Evolutionary conservation across 768 basidiomycete species (phyloP).

Genomic region (Gloeostereum incarnatum): DNA sequence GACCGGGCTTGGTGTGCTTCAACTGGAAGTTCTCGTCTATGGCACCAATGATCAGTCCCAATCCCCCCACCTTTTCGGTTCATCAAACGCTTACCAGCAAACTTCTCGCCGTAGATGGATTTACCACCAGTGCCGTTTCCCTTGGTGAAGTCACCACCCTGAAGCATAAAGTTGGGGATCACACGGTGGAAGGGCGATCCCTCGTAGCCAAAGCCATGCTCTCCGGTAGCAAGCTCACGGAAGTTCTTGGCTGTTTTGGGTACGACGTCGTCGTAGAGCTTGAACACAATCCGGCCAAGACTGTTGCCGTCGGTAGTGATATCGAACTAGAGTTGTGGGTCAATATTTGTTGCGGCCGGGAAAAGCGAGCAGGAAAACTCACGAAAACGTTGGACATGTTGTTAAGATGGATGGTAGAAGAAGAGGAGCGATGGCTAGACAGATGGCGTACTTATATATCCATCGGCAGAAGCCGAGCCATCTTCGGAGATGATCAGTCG

Average conservation of each 20-base stretch:
- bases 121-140: conserved; percentile 71
- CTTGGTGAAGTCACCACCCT: conserved; percentile 81
- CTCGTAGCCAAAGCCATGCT: conserved; percentile 66
- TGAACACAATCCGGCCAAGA: conserved; percentile 65
- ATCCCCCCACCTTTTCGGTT: not conserved
- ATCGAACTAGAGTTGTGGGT: conserved; percentile 46
- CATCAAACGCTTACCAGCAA: conserved; percentile 34
- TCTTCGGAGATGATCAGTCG: no score
- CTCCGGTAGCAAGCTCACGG: conserved; percentile 77
- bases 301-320: conserved; percentile 34
- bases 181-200: conserved; percentile 71
- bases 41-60: conserved; percentile 19
- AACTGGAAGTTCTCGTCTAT: conserved; percentile 79
- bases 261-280: conserved; percentile 73
- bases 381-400: conserved; percentile 31
- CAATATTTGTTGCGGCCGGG: not conserved
- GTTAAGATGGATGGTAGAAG: conserved; percentile 16
- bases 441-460: conserved; percentile 2
- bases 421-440: conserved; percentile 13
- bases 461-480: not conserved
- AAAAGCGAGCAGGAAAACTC: conserved; percentile 9
- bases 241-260: conserved; percentile 78
- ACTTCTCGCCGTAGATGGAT: conserved; percentile 68
- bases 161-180: conserved; percentile 82
- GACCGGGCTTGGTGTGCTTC: conserved; percentile 62